Conservation (phyloP, 768 basidiomycete genomes). For the Trametes elegans region DNA sequence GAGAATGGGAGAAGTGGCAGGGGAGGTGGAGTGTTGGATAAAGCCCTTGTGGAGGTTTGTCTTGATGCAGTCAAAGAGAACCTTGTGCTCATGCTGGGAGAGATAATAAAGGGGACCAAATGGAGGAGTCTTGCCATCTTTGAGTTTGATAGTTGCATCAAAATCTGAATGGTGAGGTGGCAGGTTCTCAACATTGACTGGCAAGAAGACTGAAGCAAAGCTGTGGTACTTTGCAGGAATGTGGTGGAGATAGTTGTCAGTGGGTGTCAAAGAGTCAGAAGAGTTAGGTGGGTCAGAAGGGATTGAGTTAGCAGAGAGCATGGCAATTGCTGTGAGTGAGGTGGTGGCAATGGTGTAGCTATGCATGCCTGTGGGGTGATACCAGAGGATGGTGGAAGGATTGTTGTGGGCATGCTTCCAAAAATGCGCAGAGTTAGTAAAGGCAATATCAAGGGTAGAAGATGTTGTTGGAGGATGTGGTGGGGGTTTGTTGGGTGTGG, state of each 20-base stretch:
- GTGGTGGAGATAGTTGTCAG: not conserved
- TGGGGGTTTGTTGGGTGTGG: not conserved
- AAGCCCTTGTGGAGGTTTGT: constrained; percentile 33
- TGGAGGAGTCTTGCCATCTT: constrained; percentile 26
- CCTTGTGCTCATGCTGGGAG: constrained; percentile 31
- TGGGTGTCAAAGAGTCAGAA: not conserved
- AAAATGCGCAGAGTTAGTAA: constrained; percentile 1
- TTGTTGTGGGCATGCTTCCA: not conserved
- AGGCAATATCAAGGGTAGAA: not conserved
- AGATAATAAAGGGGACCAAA: constrained; percentile 37
- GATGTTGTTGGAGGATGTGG: not conserved
- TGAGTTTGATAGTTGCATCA: constrained; percentile 37
- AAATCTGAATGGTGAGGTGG: constrained; percentile 32
- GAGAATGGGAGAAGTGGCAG: constrained; percentile 26
- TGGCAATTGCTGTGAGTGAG: not conserved
- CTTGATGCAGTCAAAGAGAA: constrained; percentile 36
- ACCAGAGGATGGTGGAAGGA: not conserved
- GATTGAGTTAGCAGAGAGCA: not conserved
- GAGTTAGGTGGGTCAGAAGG: not conserved
- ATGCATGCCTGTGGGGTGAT: constrained; percentile 1
- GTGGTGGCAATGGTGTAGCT: constrained; percentile 3
- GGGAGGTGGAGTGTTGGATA: constrained; percentile 30
- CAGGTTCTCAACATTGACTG: constrained; percentile 28
- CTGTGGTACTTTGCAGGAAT: constrained; percentile 25
- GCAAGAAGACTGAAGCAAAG: constrained; percentile 30